These are phyloP conservation scores for Fusarium circinatum DNA, from an alignment of 2,329 filamentous ascomycete species.

Conservation along the genomic window DNA sequence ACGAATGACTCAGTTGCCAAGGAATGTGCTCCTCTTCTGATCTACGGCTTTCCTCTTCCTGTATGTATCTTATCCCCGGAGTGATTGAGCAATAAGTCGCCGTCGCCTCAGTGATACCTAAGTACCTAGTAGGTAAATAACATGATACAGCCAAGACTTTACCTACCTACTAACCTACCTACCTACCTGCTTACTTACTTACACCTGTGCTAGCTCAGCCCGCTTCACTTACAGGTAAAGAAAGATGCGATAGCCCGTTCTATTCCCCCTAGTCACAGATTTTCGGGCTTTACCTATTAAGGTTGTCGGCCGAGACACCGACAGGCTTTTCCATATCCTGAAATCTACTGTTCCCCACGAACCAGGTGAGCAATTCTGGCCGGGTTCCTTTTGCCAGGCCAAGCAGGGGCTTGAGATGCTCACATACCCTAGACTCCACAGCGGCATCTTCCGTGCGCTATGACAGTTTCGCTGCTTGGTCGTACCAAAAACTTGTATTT, in stretches of 20 bases:
- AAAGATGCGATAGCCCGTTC: not conserved
- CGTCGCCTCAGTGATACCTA: not conserved
- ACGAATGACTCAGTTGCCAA: constrained; percentile 6
- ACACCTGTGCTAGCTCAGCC: not conserved
- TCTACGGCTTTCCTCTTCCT: not conserved
- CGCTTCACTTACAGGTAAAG: constrained; percentile 1
- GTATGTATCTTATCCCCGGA: not conserved
- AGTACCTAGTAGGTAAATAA: not conserved
- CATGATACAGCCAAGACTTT: not conserved
- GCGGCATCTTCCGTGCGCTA: constrained; percentile 1
- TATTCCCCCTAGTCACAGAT: constrained; percentile 1
- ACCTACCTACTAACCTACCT: not conserved
- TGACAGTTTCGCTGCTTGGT: not conserved
- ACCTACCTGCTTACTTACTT: not conserved
- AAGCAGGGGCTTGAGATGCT: not conserved
- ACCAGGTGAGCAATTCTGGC: not conserved
- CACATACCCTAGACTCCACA: constrained; percentile 6
- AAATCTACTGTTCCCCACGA: constrained; percentile 21
- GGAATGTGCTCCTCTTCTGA: not conserved
- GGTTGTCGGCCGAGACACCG: not conserved
- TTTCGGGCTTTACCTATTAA: not conserved
- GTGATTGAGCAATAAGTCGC: not conserved
- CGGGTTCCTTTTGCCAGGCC: not conserved
- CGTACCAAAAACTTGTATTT: not conserved
- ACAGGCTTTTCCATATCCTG: not conserved